Percentiles rank a stretch among this genome's conserved stretches.
Conservation (phyloP, 257 asterid genomes). For the Nicotiana paniculata region DNA sequence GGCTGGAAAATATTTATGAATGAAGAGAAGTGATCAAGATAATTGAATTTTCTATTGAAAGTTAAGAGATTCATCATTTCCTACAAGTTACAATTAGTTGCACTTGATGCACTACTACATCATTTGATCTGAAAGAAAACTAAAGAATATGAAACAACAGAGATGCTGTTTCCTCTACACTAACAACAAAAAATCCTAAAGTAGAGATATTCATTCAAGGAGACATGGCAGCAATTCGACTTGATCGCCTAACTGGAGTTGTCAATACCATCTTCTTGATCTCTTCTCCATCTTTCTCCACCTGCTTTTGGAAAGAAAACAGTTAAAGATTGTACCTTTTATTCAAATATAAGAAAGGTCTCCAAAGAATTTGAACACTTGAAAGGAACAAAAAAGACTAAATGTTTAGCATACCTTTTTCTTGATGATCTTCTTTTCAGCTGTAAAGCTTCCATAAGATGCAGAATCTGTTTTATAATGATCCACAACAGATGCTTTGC, state of each 20-base stretch:
- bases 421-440: constrained; percentile 31
- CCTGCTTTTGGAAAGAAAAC: constrained; percentile 27
- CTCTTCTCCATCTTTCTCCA: constrained; percentile 34
- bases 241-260: constrained; percentile 73
- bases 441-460: constrained; percentile 39
- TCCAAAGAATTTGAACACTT: not conserved
- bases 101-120: not conserved
- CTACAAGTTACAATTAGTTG: not conserved
- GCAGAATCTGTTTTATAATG: constrained; percentile 18
- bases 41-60: not conserved
- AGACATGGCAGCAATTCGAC: constrained; percentile 40
- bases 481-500: constrained; percentile 3
- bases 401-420: constrained; percentile 40
- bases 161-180: constrained; percentile 4
- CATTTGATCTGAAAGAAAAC: not conserved
- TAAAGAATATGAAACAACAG: constrained; percentile 6
- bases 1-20: not conserved
- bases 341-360: not conserved
- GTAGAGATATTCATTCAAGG: constrained; percentile 25
- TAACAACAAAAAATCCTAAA: not conserved
- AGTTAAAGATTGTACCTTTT: not conserved
- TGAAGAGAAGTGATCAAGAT: not conserved
- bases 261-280: constrained; percentile 12
- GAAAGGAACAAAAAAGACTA: not conserved
- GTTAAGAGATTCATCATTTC: not conserved